phyloP scores from a whole-genome alignment of 495 filamentous ascomycete species.

The Podospora bellae-mahoneyi region DNA sequence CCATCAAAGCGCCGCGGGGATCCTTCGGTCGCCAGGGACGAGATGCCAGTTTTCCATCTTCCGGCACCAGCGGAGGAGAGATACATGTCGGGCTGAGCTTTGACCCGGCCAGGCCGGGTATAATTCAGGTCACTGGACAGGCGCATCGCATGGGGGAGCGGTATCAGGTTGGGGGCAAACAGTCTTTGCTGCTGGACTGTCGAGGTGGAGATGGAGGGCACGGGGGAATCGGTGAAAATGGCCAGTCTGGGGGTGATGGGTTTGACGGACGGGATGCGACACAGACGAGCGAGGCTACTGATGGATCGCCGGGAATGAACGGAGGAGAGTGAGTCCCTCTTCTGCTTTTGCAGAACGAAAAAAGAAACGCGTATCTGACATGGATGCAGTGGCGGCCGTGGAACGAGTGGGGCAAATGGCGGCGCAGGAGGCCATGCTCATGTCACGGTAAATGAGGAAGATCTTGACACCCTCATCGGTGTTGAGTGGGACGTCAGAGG shows the following conservation, averaged over 20 bases:
- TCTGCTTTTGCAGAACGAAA: neutral
- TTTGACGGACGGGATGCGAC: constrained; percentile 34
- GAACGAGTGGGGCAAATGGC: constrained; percentile 31
- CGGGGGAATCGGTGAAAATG: constrained; percentile 18
- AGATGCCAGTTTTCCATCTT: constrained; percentile 9
- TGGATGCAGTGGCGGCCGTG: constrained; percentile 17
- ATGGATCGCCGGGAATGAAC: constrained; percentile 29
- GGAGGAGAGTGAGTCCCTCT: constrained; percentile 26
- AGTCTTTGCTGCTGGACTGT: constrained; percentile 17
- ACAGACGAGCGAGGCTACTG: constrained; percentile 26
- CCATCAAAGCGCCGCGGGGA: constrained; percentile 11
- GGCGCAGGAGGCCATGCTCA: constrained; percentile 31
- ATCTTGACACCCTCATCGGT: constrained; percentile 33
- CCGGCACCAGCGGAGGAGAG: constrained; percentile 13
- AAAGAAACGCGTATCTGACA: constrained; percentile 5
- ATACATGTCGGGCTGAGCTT: constrained; percentile 13
- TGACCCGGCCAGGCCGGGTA: constrained; percentile 12
- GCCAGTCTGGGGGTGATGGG: constrained; percentile 34
- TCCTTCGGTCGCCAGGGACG: constrained; percentile 11
- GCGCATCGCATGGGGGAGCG: neutral
- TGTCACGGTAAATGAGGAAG: constrained; percentile 30
- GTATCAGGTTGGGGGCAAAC: constrained; percentile 12
- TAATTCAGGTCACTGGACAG: constrained; percentile 14
- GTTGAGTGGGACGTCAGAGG: constrained; percentile 33
- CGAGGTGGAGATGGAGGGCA: constrained; percentile 16